Evolutionary conservation across 1,284 basidiomycete species (phyloP), one percentile per base, ranked within the genome.

Genomic region (Cutaneotrichosporon dermatis): DNA sequence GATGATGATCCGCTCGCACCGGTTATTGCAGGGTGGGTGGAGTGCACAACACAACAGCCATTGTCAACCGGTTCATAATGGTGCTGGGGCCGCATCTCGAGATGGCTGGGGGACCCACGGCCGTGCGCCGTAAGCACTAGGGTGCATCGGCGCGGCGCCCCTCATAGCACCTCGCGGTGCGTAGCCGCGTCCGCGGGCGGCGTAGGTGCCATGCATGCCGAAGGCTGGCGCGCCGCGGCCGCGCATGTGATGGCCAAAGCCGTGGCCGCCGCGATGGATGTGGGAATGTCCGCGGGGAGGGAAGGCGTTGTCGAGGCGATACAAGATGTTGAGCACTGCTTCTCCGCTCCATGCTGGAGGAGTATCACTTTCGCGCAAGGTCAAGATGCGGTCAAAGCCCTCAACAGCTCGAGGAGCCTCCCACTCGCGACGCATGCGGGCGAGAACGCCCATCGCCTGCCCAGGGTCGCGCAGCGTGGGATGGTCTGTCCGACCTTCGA

Each of bases 401-500:
- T 60, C 59, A 6, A 34, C 16, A 0, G 58, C 55, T 0, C 37
- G 54, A 0, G 77, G 77, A 9, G 71, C 70, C 15, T 53, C 50
- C 42, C 66, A 73, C 2, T 59, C 54, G 9, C 58, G 51, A 13
- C 54, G 42, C 76, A 78, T 77, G 51, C 72, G 68, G 0, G 52
- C 55, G 4, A 79, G 62, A 3, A 78, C 76, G 6, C 64, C 53
- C 13, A 75, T 56, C 3, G 72, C 77, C 8, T 67, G 68, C 33
- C 68, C 67, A 3, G 66, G 46, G 52, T 72, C 72, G 7, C 65
- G 63, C 12, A 79, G 69, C 6, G 75, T 79, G 1, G 77, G 77
- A 55, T 79, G 77, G 15, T 49, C 62, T 1, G 62, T 59, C 3
- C 77, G 69, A 0, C 35, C 12, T 13, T 40, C 13, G 4, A 79